Conservation (phyloP, 768 basidiomycete species). For the Pholiota conissans region DNA sequence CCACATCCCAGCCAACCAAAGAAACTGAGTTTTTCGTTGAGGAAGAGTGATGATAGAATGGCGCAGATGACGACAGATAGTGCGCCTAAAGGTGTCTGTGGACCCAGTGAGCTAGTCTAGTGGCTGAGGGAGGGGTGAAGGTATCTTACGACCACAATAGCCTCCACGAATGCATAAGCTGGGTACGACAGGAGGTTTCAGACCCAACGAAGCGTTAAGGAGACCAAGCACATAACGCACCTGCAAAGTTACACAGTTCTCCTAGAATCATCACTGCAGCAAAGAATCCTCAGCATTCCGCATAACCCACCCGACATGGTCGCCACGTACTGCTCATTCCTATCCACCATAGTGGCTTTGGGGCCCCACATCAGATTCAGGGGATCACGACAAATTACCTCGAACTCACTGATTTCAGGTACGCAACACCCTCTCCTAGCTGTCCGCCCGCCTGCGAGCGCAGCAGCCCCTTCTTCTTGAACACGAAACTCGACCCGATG, state of each 20-base stretch:
- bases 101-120: neutral
- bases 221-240: conserved; percentile 42
- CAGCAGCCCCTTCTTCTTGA: conserved; percentile 95
- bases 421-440: conserved; percentile 87
- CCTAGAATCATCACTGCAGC: conserved; percentile 86
- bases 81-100: conserved; percentile 89
- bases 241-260: conserved; percentile 83
- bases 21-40: conserved; percentile 90
- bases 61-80: conserved; percentile 96
- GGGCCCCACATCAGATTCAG: conserved; percentile 8
- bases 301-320: neutral
- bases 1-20: conserved; percentile 97
- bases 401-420: conserved; percentile 84
- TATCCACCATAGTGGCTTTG: conserved; percentile 85
- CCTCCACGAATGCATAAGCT: conserved; percentile 90
- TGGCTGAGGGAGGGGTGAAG: neutral
- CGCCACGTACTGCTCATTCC: conserved; percentile 79
- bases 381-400: conserved; percentile 1
- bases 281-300: conserved; percentile 9
- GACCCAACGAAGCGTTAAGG: conserved; percentile 13
- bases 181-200: conserved; percentile 24
- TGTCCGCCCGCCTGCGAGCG: conserved; percentile 78
- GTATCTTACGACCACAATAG: conserved; percentile 80
- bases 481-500: conserved; percentile 91
- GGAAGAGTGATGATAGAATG: conserved; percentile 88